phyloP scores from a whole-genome alignment of 176 grass and related monocot species.

The Elaeis guineensis region DNA sequence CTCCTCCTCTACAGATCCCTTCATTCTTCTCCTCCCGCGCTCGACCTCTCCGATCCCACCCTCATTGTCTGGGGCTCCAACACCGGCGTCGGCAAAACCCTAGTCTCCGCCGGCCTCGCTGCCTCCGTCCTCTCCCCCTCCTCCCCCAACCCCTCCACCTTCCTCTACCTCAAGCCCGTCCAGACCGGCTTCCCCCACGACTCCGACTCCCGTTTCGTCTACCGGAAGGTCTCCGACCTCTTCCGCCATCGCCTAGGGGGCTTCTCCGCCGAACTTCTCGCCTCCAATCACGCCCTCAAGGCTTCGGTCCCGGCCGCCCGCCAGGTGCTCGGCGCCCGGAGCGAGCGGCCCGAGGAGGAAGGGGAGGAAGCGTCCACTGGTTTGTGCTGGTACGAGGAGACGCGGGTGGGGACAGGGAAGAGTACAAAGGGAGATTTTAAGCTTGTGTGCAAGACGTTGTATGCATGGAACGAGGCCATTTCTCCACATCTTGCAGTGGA shows the following conservation, averaged over 20 bases:
- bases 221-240: conserved; percentile 28
- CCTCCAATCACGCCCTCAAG: conserved; percentile 53
- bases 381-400: conserved; percentile 21
- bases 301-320: conserved; percentile 35
- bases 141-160: conserved; percentile 15
- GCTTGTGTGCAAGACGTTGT: conserved; percentile 64
- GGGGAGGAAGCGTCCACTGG: background rate
- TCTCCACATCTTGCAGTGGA: conserved; percentile 82
- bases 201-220: conserved; percentile 76
- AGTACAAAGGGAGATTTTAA: conserved; percentile 18
- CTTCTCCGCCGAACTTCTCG: conserved; percentile 24
- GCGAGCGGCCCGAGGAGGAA: background rate
- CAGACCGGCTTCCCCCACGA: conserved; percentile 81
- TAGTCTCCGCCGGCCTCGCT: conserved; percentile 71
- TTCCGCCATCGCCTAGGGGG: conserved; percentile 13
- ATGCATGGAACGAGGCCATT: conserved; percentile 75
- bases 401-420: conserved; percentile 15
- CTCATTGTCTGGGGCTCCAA: conserved; percentile 77
- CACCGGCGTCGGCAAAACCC: conserved; percentile 90
- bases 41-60: conserved; percentile 42
- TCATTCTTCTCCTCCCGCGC: conserved; percentile 2
- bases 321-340: conserved; percentile 8
- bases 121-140: conserved; percentile 37
- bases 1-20: background rate
- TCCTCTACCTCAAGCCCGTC: conserved; percentile 80